These are phyloP conservation scores for Ephemerocybe angulata DNA, from an alignment of 768 basidiomycete species.

Conservation along the genomic window DNA sequence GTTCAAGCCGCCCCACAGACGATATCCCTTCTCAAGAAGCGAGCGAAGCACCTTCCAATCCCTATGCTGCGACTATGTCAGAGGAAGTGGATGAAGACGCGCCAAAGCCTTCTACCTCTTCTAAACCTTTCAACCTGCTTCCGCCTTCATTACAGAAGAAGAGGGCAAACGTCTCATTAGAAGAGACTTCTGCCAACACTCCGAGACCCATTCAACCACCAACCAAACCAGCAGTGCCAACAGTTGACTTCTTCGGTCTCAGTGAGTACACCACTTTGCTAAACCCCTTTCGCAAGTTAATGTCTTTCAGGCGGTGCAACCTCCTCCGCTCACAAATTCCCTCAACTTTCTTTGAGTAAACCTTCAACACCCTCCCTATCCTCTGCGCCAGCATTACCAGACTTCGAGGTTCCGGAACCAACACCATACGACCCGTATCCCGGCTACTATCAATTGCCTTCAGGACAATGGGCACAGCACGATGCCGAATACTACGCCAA, in stretches of 20 bases:
- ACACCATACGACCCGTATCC: constrained; percentile 75
- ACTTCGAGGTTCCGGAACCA: constrained; percentile 70
- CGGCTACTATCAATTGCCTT: constrained; percentile 82
- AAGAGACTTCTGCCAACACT: constrained; percentile 28
- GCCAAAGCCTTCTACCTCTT: constrained; percentile 15
- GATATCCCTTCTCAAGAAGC: constrained; percentile 7
- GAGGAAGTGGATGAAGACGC: constrained; percentile 25
- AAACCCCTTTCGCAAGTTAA: not conserved
- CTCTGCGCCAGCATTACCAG: constrained; percentile 66
- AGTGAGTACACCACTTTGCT: constrained; percentile 31
- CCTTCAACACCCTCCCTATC: constrained; percentile 39
- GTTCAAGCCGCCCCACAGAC: constrained; percentile 20
- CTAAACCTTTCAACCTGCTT: constrained; percentile 49
- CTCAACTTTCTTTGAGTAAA: constrained; percentile 21
- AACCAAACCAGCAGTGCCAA: constrained; percentile 25
- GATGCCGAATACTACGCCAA: constrained; percentile 65
- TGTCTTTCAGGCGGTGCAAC: not conserved
- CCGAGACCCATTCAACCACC: constrained; percentile 13
- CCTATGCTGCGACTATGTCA: not conserved
- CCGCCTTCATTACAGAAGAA: constrained; percentile 61
- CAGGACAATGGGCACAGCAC: constrained; percentile 74
- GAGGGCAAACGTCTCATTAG: constrained; percentile 53
- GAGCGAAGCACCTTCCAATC: not conserved
- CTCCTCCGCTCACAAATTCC: constrained; percentile 11
- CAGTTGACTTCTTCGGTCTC: constrained; percentile 68